Evolutionary conservation across 306 rosid species (phyloP), one percentile per base, ranked within the genome.

Genomic region (Parietaria judaica): DNA sequence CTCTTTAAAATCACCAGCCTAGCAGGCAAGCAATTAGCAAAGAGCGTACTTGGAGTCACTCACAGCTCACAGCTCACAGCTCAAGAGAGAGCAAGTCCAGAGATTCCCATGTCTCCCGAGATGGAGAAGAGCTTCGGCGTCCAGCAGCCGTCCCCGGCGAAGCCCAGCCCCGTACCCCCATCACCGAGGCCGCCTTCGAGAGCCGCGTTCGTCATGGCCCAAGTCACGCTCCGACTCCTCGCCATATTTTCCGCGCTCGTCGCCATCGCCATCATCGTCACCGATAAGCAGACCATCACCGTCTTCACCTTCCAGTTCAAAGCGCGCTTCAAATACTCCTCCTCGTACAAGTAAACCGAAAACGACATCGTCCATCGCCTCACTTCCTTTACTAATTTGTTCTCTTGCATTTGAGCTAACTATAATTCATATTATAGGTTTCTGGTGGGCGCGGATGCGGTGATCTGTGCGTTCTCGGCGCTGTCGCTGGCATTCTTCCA

Each of bases 311-410:
- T 80, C 11, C 49, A 5, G n/a, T 58, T 80, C 67, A 58, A 78
- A 52, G 85, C 95, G 15, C 89, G 66, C 70, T 87, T 76, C 48
- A 70, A 77, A 61, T 76, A 84, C 74, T 72, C 89, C 0, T 64
- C 85, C 23, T 66, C 95, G 62, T 36, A 77, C 41, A 82, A 58
- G 95, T 87, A 80, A 80, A 71, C 10, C 53, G 31, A 23, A 23
- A 31, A 0, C 39, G 12, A 10, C 14, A 60, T 5, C 8, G 0
- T 8, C 1, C 66, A 35, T 2, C 34, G 38, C 1, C 1, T 51
- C n/a, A 0, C 35, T 46, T 23, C 31, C 31, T 23, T 23, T 2
- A 23, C 31, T 23, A 23, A 23, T 23, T 23, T 23, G 54, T 51
- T 50, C 15, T 36, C n/a, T 5, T 39, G 15, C 16, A 4, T 50